Evolutionary conservation across 208 protist species (phyloP).

Genomic region (Giardia muris): DNA sequence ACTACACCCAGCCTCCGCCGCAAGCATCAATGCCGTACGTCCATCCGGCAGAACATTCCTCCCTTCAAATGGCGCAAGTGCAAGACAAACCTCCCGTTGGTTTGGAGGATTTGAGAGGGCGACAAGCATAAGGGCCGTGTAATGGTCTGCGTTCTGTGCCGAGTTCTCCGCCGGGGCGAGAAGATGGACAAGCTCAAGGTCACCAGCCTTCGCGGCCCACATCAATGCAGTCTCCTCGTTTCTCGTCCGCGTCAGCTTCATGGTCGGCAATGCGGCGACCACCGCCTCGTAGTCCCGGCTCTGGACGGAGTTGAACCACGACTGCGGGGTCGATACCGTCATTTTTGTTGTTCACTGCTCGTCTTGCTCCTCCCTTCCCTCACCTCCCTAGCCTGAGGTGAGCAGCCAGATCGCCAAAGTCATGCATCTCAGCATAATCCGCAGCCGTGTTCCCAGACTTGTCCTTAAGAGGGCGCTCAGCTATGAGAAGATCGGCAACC

Average conservation of each 20-base stretch:
- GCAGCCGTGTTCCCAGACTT: neutral
- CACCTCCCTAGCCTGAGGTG: too few relatives aligned
- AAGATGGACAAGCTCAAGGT: neutral
- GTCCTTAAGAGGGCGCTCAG: neutral
- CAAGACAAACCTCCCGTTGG: neutral
- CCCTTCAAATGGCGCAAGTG: neutral
- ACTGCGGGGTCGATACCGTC: neutral
- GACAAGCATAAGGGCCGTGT: neutral
- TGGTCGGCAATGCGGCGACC: neutral
- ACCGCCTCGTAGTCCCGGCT: neutral
- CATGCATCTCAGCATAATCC: neutral
- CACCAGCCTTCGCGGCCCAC: neutral
- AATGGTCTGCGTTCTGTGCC: neutral
- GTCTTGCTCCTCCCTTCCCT: neutral
- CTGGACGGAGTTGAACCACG: neutral
- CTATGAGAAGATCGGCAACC: neutral
- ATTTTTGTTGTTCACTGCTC: neutral
- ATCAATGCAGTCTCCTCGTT: neutral
- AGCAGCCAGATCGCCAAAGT: neutral
- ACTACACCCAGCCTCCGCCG: neutral
- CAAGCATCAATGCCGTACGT: neutral
- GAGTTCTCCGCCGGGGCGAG: neutral
- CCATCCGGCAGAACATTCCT: neutral
- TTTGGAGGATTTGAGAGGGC: neutral
- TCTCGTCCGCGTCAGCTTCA: neutral